Evolutionary conservation across 495 filamentous ascomycete species (phyloP).

Genomic region (Mytilinidion resinicola): DNA sequence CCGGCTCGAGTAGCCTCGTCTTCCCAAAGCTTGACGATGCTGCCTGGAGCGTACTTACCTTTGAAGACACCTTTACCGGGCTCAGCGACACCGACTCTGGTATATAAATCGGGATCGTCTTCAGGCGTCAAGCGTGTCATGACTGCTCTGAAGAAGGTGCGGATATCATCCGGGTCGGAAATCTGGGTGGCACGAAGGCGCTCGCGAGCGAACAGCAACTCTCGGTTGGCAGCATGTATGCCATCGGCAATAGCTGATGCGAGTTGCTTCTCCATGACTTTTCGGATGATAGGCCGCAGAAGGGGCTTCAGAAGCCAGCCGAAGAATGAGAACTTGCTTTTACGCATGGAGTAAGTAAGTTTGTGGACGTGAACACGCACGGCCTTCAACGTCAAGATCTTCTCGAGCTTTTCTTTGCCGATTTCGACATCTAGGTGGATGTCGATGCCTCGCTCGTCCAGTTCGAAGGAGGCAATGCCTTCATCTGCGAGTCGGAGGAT

Average conservation of each 20-base stretch:
- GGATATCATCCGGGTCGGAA: conserved; percentile 69
- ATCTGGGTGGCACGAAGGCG: conserved; percentile 78
- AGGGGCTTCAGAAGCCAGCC: conserved; percentile 83
- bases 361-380: conserved; percentile 82
- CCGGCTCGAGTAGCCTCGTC: conserved; percentile 63
- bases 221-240: conserved; percentile 69
- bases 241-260: conserved; percentile 62
- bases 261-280: conserved; percentile 70
- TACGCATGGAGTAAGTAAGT: conserved; percentile 67
- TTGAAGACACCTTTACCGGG: conserved; percentile 66
- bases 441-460: conserved; percentile 83
- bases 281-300: conserved; percentile 71
- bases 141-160: conserved; percentile 76
- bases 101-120: conserved; percentile 67
- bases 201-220: conserved; percentile 80
- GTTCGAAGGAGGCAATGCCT: conserved; percentile 74
- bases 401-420: conserved; percentile 62
- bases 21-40: conserved; percentile 79
- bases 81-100: conserved; percentile 58
- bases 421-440: conserved; percentile 65
- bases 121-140: conserved; percentile 62
- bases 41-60: conserved; percentile 80
- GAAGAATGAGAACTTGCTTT: conserved; percentile 67
- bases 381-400: conserved; percentile 68
- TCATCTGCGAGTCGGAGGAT: conserved; percentile 63